Base-by-base conservation (phyloP, 2,329 filamentous ascomycete genomes). In the Dactylellina cionopaga region DNA sequence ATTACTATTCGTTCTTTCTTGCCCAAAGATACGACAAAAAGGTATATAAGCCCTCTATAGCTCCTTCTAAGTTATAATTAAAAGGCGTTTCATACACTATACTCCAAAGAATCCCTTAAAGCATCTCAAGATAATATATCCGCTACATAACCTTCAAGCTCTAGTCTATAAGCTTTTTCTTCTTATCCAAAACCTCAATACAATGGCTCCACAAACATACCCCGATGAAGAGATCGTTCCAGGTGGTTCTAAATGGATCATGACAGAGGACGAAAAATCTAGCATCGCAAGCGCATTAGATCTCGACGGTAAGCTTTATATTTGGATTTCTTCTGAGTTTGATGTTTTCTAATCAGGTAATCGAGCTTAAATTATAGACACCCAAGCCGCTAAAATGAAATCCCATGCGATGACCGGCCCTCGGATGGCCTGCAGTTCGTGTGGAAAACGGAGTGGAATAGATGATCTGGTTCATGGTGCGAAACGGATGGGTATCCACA, bases 391-490 rank as follows among this genome's bases (percentile, higher is more conserved):
- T 2, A 35, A 60, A 47, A 60, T 60, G 55, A 60, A 37, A 13
- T 11, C 2, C 5, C 55, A 60, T 22, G 7, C 19, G 2, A 60
- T 60, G 55, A 60, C 6, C 22, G 9, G 41, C 6, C 11, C 4
- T 0, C 31, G 55, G 5, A 60, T 60, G 55, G 49, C 41, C 29
- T 60, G 55, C 55, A 25, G 39, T 15, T 27, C 43, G 15, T 60
- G 55, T 19, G 43, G 55, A 19, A 60, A 60, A 22, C 17, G 55
- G 5, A 60, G 55, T 22, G 55, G 55, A 17, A 13, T 60, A 11
- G 55, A 60, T 24, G 55, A 60, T n/a, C 2, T 60, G 19, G 31
- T 62, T 19, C 5, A 15, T 13, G 25, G 19, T 15, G 44, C 56
- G 3, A 22, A 39, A 4, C 24, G 24, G 2, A 6, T 62, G n/a